phyloP scores from a whole-genome alignment of 2,329 filamentous ascomycete genomes.

The Pezicula neosporulosa region DNA sequence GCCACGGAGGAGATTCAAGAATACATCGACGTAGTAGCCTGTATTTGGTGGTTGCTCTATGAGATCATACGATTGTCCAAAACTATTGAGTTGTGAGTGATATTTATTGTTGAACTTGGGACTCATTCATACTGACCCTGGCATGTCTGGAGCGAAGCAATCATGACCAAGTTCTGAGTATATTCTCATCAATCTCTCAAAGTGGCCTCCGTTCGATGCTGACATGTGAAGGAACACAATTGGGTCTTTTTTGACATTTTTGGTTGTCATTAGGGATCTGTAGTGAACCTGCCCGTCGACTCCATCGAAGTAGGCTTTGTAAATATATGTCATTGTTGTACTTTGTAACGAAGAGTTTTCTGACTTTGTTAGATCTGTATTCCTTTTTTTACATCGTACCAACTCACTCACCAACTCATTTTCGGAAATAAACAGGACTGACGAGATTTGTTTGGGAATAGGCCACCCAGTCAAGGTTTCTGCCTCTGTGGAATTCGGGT shows the following conservation, averaged over 20 bases:
- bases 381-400: too few species aligned
- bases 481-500: too few species aligned
- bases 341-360: not conserved
- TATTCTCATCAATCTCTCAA: slow-evolving; percentile 1
- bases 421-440: too few species aligned
- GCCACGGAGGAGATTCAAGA: not conserved
- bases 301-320: slow-evolving; percentile 3
- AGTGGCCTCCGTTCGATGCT: not conserved
- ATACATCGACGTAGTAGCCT: slow-evolving; percentile 3
- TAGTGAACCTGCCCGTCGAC: slow-evolving; percentile 4
- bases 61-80: slow-evolving; percentile 3
- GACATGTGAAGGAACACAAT: slow-evolving; percentile 6
- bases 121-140: too few species aligned
- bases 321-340: not conserved
- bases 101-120: not conserved
- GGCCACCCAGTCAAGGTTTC: too few species aligned
- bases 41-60: not conserved
- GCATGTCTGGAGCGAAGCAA: slow-evolving; percentile 5
- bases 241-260: not conserved
- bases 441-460: too few species aligned
- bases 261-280: not conserved
- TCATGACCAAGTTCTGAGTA: slow-evolving; percentile 1
- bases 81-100: not conserved
- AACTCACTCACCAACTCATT: too few species aligned
- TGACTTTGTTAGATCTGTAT: too few species aligned